Evolutionary conservation across 345 rosid genomes (phyloP).

Genomic region (Pelargonium nanum): DNA sequence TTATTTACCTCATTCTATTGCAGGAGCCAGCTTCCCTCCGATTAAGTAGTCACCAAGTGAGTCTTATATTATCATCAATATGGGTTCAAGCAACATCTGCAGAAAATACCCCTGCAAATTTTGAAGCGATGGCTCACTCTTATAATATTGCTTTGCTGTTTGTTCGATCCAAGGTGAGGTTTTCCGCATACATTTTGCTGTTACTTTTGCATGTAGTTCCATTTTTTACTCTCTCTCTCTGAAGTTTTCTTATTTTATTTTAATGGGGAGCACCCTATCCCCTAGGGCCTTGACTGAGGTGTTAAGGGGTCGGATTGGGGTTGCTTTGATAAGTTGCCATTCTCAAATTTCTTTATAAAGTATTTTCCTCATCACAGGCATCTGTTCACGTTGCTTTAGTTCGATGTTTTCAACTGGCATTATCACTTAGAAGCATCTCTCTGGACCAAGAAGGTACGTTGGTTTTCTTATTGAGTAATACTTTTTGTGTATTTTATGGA

Average conservation of each 20-base stretch:
- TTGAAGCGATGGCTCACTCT: constrained; percentile 79
- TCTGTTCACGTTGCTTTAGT: constrained; percentile 70
- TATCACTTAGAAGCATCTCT: constrained; percentile 68
- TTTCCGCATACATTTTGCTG: constrained; percentile 4
- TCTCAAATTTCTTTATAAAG: not conserved
- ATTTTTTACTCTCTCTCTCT: too few species aligned
- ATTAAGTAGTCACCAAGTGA: constrained; percentile 86
- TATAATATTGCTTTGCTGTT: constrained; percentile 56
- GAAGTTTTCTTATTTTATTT: too few species aligned
- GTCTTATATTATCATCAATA: constrained; percentile 79
- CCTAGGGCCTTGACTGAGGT: too few species aligned
- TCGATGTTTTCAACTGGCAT: constrained; percentile 79
- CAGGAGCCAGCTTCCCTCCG: constrained; percentile 54
- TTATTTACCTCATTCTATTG: not conserved
- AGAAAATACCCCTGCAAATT: constrained; percentile 71
- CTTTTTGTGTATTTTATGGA: not conserved
- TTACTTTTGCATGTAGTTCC: not conserved
- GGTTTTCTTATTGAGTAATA: not conserved
- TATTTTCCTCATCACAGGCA: constrained; percentile 31
- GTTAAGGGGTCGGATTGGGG: not conserved
- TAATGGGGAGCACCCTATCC: too few species aligned
- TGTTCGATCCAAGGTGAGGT: constrained; percentile 67
- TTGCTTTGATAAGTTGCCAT: not conserved
- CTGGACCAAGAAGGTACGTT: constrained; percentile 55
- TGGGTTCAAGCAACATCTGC: constrained; percentile 77